These are phyloP conservation scores for Pestalotiopsis sp. DNA, from an alignment of 2,329 filamentous ascomycete genomes.

Conservation along the genomic window DNA sequence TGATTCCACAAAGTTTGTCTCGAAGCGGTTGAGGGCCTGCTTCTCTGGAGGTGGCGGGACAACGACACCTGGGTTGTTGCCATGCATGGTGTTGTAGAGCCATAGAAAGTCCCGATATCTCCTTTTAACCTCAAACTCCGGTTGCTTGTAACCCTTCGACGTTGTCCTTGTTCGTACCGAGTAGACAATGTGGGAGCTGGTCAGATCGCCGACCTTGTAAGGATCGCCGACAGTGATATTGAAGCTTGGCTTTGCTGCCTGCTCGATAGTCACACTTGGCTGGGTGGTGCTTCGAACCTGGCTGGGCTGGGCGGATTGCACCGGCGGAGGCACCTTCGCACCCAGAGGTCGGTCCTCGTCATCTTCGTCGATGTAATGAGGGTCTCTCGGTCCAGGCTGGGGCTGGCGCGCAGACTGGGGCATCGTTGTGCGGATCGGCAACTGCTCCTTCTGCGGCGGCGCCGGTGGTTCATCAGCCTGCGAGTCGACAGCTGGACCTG, in stretches of 20 bases:
- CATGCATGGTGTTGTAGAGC: conserved; percentile 93
- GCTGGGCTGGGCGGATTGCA: conserved; percentile 59
- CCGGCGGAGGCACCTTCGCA: conserved; percentile 68
- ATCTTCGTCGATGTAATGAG: conserved; percentile 72
- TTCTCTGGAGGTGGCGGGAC: conserved; percentile 97
- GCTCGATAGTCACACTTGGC: conserved; percentile 88
- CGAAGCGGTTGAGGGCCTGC: conserved; percentile 94
- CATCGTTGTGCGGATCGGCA: conserved; percentile 63
- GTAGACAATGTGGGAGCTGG: conserved; percentile 97
- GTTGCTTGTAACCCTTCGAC: conserved; percentile 91
- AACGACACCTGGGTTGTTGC: conserved; percentile 92
- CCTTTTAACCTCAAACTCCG: conserved; percentile 90
- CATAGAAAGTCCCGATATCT: conserved; percentile 96
- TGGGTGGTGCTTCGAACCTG: conserved; percentile 54
- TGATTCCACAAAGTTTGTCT: conserved; percentile 94
- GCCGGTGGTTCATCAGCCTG: conserved; percentile 61
- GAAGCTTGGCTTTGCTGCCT: conserved; percentile 90
- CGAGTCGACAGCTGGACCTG: conserved; percentile 33
- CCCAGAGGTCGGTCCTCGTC: conserved; percentile 52
- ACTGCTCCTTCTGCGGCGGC: conserved; percentile 69
- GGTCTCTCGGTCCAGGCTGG: conserved; percentile 51
- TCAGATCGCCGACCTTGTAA: conserved; percentile 96
- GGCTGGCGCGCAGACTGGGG: conserved; percentile 43
- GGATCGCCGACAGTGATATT: conserved; percentile 92
- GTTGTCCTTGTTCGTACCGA: conserved; percentile 94